Conservation (phyloP, 495 filamentous ascomycete genomes). For the Tuber brumale region DNA sequence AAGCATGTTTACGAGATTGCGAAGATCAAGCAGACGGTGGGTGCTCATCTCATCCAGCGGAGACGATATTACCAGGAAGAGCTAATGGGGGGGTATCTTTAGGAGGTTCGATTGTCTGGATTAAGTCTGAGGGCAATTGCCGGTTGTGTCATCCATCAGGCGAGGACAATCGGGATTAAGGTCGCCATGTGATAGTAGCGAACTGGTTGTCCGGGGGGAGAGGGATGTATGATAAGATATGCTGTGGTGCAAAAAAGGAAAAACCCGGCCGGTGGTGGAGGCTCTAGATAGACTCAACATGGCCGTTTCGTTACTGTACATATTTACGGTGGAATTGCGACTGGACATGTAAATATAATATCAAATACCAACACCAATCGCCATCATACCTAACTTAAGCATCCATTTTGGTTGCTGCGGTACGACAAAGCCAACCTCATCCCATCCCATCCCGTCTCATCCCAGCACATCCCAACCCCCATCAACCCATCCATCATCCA, state of each 20-base stretch:
- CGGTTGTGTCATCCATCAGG: constrained; percentile 77
- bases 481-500: neutral
- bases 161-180: constrained; percentile 78
- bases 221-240: neutral
- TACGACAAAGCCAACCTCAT: neutral
- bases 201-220: neutral
- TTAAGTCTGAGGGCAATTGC: constrained; percentile 73
- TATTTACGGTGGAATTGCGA: neutral
- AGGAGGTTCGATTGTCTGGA: constrained; percentile 73
- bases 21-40: constrained; percentile 70
- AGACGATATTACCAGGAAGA: neutral
- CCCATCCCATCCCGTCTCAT: neutral
- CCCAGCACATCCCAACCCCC: too few relatives aligned
- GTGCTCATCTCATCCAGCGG: constrained; percentile 1
- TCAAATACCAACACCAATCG: neutral
- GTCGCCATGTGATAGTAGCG: constrained; percentile 55
- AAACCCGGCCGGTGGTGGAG: neutral
- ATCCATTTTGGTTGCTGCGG: neutral
- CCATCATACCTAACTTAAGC: neutral
- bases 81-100: constrained; percentile 19
- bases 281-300: neutral
- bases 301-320: neutral
- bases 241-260: neutral
- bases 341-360: neutral
- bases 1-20: constrained; percentile 99